A percentile compares a stretch with the other conserved stretches of the same genome.
phyloP scores from a whole-genome alignment of 2,329 filamentous ascomycete species.

The Trichoderma oligosporum region DNA sequence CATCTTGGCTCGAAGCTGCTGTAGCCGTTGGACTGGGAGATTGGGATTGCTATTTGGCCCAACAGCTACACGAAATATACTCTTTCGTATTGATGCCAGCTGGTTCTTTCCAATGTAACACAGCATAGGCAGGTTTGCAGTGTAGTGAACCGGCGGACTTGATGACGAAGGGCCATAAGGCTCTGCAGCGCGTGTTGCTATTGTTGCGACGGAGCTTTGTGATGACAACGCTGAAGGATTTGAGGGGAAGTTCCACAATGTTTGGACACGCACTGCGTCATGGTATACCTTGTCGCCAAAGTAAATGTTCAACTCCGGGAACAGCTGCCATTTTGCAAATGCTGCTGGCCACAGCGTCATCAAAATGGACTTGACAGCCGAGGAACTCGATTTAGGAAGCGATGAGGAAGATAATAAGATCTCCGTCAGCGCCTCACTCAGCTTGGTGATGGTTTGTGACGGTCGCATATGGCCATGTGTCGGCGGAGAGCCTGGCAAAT shows the following conservation, averaged over 20 bases:
- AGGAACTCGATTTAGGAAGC: slow-evolving; percentile 36
- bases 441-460: slow-evolving; percentile 40
- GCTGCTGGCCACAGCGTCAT: slow-evolving; percentile 42
- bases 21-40: slow-evolving; percentile 45
- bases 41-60: slow-evolving; percentile 43
- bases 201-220: slow-evolving; percentile 35
- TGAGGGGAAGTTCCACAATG: slow-evolving; percentile 45
- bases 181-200: slow-evolving; percentile 36
- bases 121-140: slow-evolving; percentile 34
- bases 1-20: slow-evolving; percentile 44
- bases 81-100: slow-evolving; percentile 43
- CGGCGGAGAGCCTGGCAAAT: slow-evolving; percentile 33
- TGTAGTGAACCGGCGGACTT: slow-evolving; percentile 24
- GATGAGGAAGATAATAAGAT: slow-evolving; percentile 37
- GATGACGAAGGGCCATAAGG: slow-evolving; percentile 29
- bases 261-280: slow-evolving; percentile 45
- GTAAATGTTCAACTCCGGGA: slow-evolving; percentile 46
- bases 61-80: slow-evolving; percentile 44
- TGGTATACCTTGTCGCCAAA: slow-evolving; percentile 46
- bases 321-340: slow-evolving; percentile 30
- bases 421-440: slow-evolving; percentile 44
- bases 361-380: slow-evolving; percentile 44
- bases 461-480: slow-evolving; percentile 37
- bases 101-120: slow-evolving; percentile 48
- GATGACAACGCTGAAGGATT: slow-evolving; percentile 27